Evolutionary conservation across 345 rosid genomes (phyloP).

Genomic region (Melaleuca alternifolia): DNA sequence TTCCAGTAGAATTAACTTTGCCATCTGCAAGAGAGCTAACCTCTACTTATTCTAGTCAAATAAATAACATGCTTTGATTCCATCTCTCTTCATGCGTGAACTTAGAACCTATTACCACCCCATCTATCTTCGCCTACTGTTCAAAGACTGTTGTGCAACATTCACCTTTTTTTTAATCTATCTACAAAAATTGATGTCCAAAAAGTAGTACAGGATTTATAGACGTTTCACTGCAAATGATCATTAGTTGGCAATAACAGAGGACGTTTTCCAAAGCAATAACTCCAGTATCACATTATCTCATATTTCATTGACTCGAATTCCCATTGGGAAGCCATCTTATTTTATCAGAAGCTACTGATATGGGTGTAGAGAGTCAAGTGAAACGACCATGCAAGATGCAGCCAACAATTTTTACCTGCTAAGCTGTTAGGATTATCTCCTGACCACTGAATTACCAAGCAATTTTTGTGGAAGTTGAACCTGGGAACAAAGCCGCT

Average conservation of each 20-base stretch:
- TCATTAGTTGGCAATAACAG: fast-evolving
- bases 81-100: background rate
- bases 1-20: background rate
- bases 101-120: background rate
- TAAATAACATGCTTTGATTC: background rate
- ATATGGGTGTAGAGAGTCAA: background rate
- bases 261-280: background rate
- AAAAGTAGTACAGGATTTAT: background rate
- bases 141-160: background rate
- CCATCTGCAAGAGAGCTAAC: background rate
- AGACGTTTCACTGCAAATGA: background rate
- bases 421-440: conserved; percentile 99
- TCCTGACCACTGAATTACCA: conserved; percentile 94
- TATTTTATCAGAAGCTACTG: background rate
- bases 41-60: background rate
- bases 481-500: conserved; percentile 23
- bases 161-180: background rate
- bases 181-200: background rate
- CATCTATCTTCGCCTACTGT: background rate
- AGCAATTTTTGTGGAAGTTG: conserved; percentile 55
- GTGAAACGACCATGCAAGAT: background rate
- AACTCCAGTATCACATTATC: background rate
- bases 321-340: background rate
- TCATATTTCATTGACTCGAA: background rate
- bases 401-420: conserved; percentile 24